phyloP scores from a whole-genome alignment of 306 rosid genomes.

The Spatholobus suberectus region DNA sequence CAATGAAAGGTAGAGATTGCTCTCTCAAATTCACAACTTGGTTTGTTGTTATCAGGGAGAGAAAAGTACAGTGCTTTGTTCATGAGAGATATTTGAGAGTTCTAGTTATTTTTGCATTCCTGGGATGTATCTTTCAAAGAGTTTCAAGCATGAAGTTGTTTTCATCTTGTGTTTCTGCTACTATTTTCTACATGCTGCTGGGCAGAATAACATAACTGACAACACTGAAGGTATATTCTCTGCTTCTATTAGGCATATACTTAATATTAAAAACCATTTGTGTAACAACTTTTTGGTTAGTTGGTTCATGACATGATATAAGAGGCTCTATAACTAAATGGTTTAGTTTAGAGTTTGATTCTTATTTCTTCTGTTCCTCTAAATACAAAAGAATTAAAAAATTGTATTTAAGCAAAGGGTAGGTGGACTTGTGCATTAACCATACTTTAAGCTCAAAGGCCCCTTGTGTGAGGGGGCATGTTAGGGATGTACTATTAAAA shows the following conservation, averaged over 20 bases:
- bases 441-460: not conserved
- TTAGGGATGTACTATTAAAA: conserved; percentile 1
- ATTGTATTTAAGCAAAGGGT: not conserved
- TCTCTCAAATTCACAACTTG: not conserved
- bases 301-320: not conserved
- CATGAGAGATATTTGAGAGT: conserved; percentile 35
- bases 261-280: not conserved
- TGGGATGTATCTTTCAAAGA: conserved; percentile 63
- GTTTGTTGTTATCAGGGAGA: conserved; percentile 49
- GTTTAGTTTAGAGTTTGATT: not conserved
- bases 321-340: not conserved
- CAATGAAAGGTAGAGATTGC: not conserved
- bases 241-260: conserved; percentile 10
- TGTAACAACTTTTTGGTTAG: not conserved
- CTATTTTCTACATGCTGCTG: conserved; percentile 51
- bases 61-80: conserved; percentile 33
- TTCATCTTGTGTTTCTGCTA: conserved; percentile 58
- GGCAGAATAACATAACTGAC: conserved; percentile 44
- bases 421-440: not conserved
- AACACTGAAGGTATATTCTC: conserved; percentile 67
- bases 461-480: not conserved
- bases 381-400: not conserved
- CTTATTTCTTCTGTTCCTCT: not conserved
- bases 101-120: conserved; percentile 32
- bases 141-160: conserved; percentile 48